Evolutionary conservation across 2,329 filamentous ascomycete genomes (phyloP).

Genomic region (Fusarium sp.): DNA sequence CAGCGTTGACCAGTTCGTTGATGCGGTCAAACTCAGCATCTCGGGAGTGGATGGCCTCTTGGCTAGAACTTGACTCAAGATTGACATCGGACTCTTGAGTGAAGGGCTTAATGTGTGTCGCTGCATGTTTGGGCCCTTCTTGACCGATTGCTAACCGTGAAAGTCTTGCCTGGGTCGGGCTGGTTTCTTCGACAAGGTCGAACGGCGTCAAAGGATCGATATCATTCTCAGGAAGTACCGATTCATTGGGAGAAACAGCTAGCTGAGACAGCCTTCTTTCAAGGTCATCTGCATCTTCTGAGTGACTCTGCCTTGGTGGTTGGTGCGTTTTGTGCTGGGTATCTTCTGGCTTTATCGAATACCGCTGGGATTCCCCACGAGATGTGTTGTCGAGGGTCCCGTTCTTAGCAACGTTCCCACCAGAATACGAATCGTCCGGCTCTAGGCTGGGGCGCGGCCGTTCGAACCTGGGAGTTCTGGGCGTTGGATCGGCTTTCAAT

Average conservation of each 20-base stretch:
- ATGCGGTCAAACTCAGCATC: slow-evolving; percentile 30
- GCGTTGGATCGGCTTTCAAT: slow-evolving; percentile 16
- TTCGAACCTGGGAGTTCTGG: slow-evolving; percentile 35
- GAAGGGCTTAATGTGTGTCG: slow-evolving; percentile 6
- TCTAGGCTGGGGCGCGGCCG: slow-evolving; percentile 28
- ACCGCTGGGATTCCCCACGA: not conserved
- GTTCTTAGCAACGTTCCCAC: not conserved
- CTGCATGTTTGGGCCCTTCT: slow-evolving; percentile 10
- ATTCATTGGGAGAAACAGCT: slow-evolving; percentile 16
- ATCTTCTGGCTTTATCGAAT: not conserved
- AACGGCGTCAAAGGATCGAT: slow-evolving; percentile 12
- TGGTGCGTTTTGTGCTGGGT: not conserved
- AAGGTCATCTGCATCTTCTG: slow-evolving; percentile 24
- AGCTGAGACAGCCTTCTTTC: slow-evolving; percentile 26
- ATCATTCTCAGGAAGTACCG: slow-evolving; percentile 11
- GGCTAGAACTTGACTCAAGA: slow-evolving; percentile 9
- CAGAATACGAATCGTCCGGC: not conserved
- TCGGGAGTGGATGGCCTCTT: slow-evolving; percentile 16
- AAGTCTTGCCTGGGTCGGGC: slow-evolving; percentile 6
- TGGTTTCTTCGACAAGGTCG: slow-evolving; percentile 5
- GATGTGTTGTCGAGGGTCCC: slow-evolving; percentile 2
- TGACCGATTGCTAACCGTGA: slow-evolving; percentile 22
- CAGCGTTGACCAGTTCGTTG: slow-evolving; percentile 23
- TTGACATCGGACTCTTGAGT: slow-evolving; percentile 22
- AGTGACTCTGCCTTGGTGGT: not conserved